Evolutionary conservation across 306 rosid species (phyloP), one percentile per base, ranked within the genome.

Genomic region (Arachis stenosperma): DNA sequence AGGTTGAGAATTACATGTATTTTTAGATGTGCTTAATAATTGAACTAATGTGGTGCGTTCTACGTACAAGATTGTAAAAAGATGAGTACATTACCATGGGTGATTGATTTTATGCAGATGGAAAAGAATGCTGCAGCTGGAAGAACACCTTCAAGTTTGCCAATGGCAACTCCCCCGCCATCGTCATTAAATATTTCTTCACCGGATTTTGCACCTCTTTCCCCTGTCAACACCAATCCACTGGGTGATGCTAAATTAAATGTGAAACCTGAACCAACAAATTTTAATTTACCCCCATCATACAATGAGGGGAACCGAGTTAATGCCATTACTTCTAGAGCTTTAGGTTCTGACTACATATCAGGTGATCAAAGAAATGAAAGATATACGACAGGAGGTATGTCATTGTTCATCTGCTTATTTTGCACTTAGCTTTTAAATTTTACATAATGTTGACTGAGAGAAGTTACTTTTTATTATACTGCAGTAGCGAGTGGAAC

Each of bases 111-210:
- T 15, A 2, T 69, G 62, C 86, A 95, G 99, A 90, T 95, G 98
- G 99, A 90, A 83, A 95, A 90, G 87, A 95, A 88, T 84, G 97
- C 99, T 33, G 93, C 98, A 12, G 97, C 99, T 41, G 99, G 99
- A 76, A 90, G 96, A 90, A 91, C 99, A 5, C 99, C 98, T 44
- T 85, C 99, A 2, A 92, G 92, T 76, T 54, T 95, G 78, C 99
- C 99, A 13, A 65, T 95, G 90, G 78, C 98, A 5, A 95, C 99
- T 60, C 99, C 99, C 69, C 99, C 99, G 55, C 97, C 99, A 1
- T 88, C 96, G 39, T 80, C 97, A 63, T 78, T 90, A 51, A 87
- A 71, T 60, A 60, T 70, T 64, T 86, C 99, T 69, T 91, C 99
- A 4, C 99, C 99, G 22, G 99, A 95, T 60, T 88, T 90, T 80